Percentiles rank a stretch among this genome's conserved stretches.
phyloP scores from a whole-genome alignment of 768 basidiomycete genomes.

The Neoboletus brunneissimus region DNA sequence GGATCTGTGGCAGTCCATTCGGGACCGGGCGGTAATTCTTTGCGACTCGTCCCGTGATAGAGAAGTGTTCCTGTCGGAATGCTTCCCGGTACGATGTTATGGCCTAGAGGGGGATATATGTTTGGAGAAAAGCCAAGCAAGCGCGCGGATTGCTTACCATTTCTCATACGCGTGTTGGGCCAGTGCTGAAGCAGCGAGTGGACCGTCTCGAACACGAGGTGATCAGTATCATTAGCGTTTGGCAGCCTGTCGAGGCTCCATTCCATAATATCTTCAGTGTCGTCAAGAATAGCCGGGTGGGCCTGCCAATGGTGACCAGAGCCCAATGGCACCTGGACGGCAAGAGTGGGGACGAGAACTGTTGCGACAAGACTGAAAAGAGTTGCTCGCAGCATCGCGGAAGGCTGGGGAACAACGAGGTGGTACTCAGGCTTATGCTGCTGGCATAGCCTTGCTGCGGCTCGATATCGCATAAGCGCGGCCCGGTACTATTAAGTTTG shows the following conservation, averaged over 20 bases:
- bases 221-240: constrained; percentile 25
- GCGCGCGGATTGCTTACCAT: constrained; percentile 29
- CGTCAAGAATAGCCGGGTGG: background rate
- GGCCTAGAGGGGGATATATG: constrained; percentile 16
- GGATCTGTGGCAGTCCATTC: constrained; percentile 37
- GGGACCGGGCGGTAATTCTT: constrained; percentile 26
- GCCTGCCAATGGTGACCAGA: background rate
- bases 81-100: constrained; percentile 30
- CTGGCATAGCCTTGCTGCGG: background rate
- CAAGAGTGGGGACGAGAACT: background rate
- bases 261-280: background rate
- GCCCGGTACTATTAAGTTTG: no score
- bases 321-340: constrained; percentile 10
- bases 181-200: constrained; percentile 39
- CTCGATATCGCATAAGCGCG: no score
- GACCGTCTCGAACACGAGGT: constrained; percentile 26
- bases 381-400: background rate
- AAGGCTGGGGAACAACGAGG: background rate
- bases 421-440: no score
- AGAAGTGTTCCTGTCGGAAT: constrained; percentile 37
- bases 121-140: constrained; percentile 11
- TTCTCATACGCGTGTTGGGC: constrained; percentile 47
- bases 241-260: constrained; percentile 29
- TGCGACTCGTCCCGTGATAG: constrained; percentile 30
- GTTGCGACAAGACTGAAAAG: background rate